These are phyloP conservation scores for Aspergillus floridensis DNA, from an alignment of 2,329 filamentous ascomycete genomes.

Conservation along the genomic window DNA sequence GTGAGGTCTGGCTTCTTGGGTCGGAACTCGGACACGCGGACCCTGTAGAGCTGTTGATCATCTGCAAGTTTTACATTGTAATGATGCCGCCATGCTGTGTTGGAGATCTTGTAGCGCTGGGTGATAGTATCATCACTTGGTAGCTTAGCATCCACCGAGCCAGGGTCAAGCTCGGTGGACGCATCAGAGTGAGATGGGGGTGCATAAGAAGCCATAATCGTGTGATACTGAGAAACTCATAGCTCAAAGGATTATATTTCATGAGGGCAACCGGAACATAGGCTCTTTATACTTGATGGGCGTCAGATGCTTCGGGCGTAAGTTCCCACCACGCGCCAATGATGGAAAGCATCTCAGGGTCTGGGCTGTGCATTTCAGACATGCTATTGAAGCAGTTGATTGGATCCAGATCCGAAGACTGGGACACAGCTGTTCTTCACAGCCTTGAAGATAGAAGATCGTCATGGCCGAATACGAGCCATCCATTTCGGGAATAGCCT, in stretches of 20 bases:
- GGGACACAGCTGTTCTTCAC: background rate
- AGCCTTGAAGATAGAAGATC: background rate
- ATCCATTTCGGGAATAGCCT: background rate
- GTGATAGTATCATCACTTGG: background rate
- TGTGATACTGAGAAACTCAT: background rate
- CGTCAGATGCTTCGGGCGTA: background rate
- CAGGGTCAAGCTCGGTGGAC: background rate
- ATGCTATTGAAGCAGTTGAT: background rate
- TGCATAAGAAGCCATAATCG: background rate
- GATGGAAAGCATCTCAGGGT: background rate
- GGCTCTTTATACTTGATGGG: background rate
- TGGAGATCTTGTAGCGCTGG: constrained; percentile 25
- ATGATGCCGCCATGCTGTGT: constrained; percentile 21
- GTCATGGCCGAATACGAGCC: background rate
- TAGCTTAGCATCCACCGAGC: background rate
- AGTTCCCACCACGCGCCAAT: background rate
- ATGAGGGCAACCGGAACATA: background rate
- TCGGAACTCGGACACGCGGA: constrained; percentile 29
- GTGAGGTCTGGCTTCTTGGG: constrained; percentile 35
- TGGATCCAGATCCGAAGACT: background rate
- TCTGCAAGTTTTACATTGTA: constrained; percentile 23
- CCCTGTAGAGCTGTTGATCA: constrained; percentile 22
- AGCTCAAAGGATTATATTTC: background rate
- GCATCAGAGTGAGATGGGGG: background rate
- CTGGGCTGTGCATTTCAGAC: background rate